Evolutionary conservation across 441 rosid genomes (phyloP).

Genomic region (Melastoma candidum): DNA sequence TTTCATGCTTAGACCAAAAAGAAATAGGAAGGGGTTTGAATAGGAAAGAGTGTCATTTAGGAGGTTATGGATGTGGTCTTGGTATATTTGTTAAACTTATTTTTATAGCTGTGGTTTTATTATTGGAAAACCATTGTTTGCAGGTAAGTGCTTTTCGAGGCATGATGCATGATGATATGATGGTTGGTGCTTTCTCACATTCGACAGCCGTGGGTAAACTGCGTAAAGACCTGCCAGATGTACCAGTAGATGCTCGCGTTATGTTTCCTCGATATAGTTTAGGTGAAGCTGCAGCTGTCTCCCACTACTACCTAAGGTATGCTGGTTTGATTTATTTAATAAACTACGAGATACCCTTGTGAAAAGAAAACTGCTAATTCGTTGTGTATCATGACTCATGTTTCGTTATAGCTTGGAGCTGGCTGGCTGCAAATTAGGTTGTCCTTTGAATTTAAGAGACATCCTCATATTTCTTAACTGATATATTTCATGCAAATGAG

Average conservation of each 20-base stretch:
- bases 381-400: not conserved
- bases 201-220: constrained; percentile 97
- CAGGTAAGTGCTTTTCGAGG: constrained; percentile 92
- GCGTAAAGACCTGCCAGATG: constrained; percentile 81
- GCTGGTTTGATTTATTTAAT: constrained; percentile 4
- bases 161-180: constrained; percentile 89
- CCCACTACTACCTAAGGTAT: constrained; percentile 89
- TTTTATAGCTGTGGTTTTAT: not conserved
- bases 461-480: too few species aligned
- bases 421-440: not conserved
- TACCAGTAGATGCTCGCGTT: constrained; percentile 68
- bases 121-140: constrained; percentile 12
- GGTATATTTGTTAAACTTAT: too few species aligned
- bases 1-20: too few species aligned
- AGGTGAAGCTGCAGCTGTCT: constrained; percentile 83
- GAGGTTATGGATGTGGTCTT: too few species aligned
- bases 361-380: not conserved
- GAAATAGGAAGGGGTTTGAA: too few species aligned
- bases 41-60: too few species aligned
- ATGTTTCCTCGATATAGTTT: constrained; percentile 54
- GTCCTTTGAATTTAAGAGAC: too few species aligned
- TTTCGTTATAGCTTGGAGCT: not conserved
- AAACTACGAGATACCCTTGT: too few species aligned
- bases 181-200: constrained; percentile 93
- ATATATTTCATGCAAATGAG: too few species aligned